A percentile compares a stretch with the other conserved stretches of the same genome.
Conservation (phyloP, 1,284 basidiomycete genomes). For the Neonothopanus nambi region DNA sequence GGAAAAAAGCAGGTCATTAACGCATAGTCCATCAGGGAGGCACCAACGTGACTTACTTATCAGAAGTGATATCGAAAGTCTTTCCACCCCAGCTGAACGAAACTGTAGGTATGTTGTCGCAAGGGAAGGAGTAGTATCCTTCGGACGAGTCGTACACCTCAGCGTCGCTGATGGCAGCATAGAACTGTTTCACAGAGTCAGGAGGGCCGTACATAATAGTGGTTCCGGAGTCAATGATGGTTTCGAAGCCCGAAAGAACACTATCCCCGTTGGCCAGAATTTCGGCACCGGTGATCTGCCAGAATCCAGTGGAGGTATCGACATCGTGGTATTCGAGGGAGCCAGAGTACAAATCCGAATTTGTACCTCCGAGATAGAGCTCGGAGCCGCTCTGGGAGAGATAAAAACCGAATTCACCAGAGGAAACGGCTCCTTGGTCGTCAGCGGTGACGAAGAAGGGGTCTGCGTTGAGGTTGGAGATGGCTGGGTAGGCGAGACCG, state of each 20-base stretch:
- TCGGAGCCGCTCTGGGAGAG: constrained; percentile 17
- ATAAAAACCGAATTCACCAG: constrained; percentile 15
- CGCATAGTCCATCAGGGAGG: not conserved
- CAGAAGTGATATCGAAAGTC: constrained; percentile 18
- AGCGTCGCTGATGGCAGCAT: not conserved
- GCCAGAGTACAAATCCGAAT: constrained; percentile 12
- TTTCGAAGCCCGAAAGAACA: constrained; percentile 9
- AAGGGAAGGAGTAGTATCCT: constrained; percentile 35
- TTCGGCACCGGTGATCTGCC: constrained; percentile 11
- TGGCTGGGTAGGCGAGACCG: constrained; percentile 16
- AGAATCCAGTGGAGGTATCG: constrained; percentile 12
- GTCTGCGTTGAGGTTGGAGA: constrained; percentile 15
- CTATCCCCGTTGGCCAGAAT: not conserved
- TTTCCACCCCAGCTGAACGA: constrained; percentile 28
- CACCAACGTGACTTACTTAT: constrained; percentile 13
- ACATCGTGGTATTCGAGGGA: constrained; percentile 11
- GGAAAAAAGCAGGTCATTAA: not conserved
- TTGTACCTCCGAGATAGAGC: constrained; percentile 18
- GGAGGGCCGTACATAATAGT: constrained; percentile 17
- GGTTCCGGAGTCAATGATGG: constrained; percentile 16
- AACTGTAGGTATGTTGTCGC: constrained; percentile 21
- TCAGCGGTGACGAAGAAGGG: constrained; percentile 19
- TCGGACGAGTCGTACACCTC: not conserved
- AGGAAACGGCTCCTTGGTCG: constrained; percentile 3
- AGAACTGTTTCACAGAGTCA: constrained; percentile 4